Conservation (phyloP, 495 filamentous ascomycete genomes). For the Penicillium verhagenii region DNA sequence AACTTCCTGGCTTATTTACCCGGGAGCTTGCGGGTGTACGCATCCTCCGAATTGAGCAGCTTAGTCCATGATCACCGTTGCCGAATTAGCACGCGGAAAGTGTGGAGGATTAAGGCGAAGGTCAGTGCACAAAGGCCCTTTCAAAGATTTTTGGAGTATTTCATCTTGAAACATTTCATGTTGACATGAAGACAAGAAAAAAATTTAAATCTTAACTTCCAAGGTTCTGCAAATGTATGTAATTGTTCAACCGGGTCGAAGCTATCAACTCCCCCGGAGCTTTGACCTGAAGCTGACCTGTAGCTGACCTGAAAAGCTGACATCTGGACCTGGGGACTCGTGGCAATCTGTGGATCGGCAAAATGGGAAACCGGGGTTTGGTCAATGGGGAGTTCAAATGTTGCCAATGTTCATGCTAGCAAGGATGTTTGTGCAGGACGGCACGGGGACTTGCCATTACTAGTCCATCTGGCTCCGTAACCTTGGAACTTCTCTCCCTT, state of each 20-base stretch:
- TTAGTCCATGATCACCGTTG: slow-evolving; percentile 20
- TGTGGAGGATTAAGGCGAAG: not conserved
- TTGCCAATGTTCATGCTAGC: not conserved
- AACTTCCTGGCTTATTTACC: slow-evolving; percentile 1
- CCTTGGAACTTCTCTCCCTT: no score
- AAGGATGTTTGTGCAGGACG: slow-evolving; percentile 20
- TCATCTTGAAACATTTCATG: no score
- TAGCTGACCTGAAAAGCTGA: no score
- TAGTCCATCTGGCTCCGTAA: no score
- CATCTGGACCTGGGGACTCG: slow-evolving; percentile 8
- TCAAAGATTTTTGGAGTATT: no score
- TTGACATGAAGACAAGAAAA: no score
- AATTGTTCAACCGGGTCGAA: slow-evolving; percentile 23
- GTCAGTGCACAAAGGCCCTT: slow-evolving; percentile 26
- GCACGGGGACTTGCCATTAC: no score
- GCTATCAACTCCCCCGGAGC: slow-evolving; percentile 22
- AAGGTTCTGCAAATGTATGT: no score
- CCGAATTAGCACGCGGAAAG: slow-evolving; percentile 12
- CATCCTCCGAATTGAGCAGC: slow-evolving; percentile 15
- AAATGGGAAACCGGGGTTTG: slow-evolving; percentile 13
- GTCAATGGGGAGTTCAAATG: not conserved
- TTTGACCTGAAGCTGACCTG: slow-evolving; percentile 16
- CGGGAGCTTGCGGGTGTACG: slow-evolving; percentile 16
- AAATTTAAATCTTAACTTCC: no score
- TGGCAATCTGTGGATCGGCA: slow-evolving; percentile 14